phyloP scores from a whole-genome alignment of 495 filamentous ascomycete genomes.

The Hyphodiscus hymeniophilus region DNA sequence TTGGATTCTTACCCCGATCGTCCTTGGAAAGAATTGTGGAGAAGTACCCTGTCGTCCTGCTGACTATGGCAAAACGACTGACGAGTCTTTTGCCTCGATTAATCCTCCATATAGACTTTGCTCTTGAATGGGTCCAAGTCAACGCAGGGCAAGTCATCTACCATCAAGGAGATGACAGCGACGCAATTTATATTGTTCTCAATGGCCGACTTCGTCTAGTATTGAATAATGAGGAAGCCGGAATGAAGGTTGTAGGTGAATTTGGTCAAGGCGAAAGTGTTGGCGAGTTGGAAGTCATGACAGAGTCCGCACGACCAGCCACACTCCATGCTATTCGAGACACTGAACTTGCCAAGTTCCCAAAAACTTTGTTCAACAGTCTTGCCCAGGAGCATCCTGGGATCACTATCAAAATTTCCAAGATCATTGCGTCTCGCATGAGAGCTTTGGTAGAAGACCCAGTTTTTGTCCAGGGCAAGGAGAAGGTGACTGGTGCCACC shows the following conservation, averaged over 20 bases:
- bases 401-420: slow-evolving; percentile 98
- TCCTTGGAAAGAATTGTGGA: slow-evolving; percentile 91
- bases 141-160: slow-evolving; percentile 91
- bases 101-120: slow-evolving; percentile 95
- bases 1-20: slow-evolving; percentile 82
- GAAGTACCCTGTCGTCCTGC: slow-evolving; percentile 77
- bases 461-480: slow-evolving; percentile 50
- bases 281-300: slow-evolving; percentile 94
- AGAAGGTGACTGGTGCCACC: slow-evolving; percentile 39
- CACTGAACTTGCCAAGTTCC: slow-evolving; percentile 93
- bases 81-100: slow-evolving; percentile 85
- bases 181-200: slow-evolving; percentile 95
- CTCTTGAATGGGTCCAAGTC: slow-evolving; percentile 95
- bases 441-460: slow-evolving; percentile 76
- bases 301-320: slow-evolving; percentile 79
- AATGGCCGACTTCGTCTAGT: slow-evolving; percentile 84
- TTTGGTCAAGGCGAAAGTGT: slow-evolving; percentile 97
- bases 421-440: slow-evolving; percentile 96
- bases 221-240: slow-evolving; percentile 66
- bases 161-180: slow-evolving; percentile 90
- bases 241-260: slow-evolving; percentile 84
- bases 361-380: slow-evolving; percentile 93
- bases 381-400: slow-evolving; percentile 93
- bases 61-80: slow-evolving; percentile 92
- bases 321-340: slow-evolving; percentile 94